phyloP scores from a whole-genome alignment of 2,329 filamentous ascomycete species.

The Fusarium secorum region DNA sequence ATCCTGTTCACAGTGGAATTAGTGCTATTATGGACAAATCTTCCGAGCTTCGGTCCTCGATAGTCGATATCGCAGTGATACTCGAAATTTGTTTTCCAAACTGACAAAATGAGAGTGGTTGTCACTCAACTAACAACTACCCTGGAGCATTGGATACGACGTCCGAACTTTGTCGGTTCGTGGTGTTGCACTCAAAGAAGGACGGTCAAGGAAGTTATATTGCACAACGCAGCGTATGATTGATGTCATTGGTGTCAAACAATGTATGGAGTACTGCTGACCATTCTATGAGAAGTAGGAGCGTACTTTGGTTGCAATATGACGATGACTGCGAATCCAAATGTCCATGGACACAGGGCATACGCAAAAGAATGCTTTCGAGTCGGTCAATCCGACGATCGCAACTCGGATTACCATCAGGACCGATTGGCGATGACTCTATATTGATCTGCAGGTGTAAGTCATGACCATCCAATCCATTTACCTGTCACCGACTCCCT shows the following conservation, averaged over 20 bases:
- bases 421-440: slow-evolving; percentile 24
- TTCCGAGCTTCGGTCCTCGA: background rate
- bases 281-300: background rate
- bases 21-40: background rate
- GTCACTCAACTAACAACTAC: background rate
- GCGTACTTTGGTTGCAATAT: background rate
- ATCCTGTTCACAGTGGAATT: background rate
- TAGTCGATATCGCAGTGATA: background rate
- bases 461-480: background rate
- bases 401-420: background rate
- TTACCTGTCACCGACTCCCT: background rate
- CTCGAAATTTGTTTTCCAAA: background rate
- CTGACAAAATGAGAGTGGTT: background rate
- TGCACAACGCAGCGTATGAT: background rate
- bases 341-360: background rate
- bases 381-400: background rate
- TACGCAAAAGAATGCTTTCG: background rate
- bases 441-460: slow-evolving; percentile 10
- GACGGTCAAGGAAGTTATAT: background rate
- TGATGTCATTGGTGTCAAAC: background rate
- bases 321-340: background rate
- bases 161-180: background rate
- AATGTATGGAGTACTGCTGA: background rate
- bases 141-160: background rate
- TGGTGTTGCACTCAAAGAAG: background rate